These are phyloP conservation scores for Mortierella polycephala DNA, from an alignment of 371 early-diverging fungal species.

Conservation along the genomic window DNA sequence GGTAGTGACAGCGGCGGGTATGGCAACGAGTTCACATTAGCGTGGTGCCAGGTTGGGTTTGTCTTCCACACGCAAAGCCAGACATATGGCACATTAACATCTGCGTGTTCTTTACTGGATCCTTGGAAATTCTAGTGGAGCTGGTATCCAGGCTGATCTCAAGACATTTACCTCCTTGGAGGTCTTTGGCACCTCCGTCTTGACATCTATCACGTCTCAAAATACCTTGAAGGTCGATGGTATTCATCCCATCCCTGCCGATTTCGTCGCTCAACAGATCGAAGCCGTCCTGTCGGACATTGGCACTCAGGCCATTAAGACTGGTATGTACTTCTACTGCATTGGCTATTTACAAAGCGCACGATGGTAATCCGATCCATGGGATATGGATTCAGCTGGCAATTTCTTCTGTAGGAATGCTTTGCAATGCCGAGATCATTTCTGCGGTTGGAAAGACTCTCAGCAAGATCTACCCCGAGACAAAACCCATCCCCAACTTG, in stretches of 20 bases:
- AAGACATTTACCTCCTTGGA: conserved; percentile 83
- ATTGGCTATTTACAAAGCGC: background rate
- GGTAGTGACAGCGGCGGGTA: conserved; percentile 76
- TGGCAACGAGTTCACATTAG: background rate
- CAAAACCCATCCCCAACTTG: conserved; percentile 51
- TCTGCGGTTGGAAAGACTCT: conserved; percentile 61
- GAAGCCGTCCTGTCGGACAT: conserved; percentile 81
- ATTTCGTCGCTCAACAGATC: conserved; percentile 78
- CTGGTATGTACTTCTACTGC: conserved; percentile 56
- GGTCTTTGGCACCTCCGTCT: conserved; percentile 79
- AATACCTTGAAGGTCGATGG: conserved; percentile 83
- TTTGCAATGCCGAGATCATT: conserved; percentile 74
- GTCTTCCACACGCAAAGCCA: background rate
- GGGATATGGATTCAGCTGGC: background rate
- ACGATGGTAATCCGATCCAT: background rate
- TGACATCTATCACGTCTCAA: conserved; percentile 86
- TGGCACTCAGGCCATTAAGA: conserved; percentile 81
- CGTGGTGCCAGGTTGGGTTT: background rate
- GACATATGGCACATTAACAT: background rate
- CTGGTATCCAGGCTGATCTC: conserved; percentile 90
- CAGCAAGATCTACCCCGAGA: conserved; percentile 53
- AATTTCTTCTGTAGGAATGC: conserved; percentile 64
- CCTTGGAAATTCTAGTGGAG: conserved; percentile 61
- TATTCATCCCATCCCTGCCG: conserved; percentile 68
- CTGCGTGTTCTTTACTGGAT: background rate